Evolutionary conservation across 1,284 basidiomycete genomes (phyloP).

Genomic region (Sporisorium sorghi): DNA sequence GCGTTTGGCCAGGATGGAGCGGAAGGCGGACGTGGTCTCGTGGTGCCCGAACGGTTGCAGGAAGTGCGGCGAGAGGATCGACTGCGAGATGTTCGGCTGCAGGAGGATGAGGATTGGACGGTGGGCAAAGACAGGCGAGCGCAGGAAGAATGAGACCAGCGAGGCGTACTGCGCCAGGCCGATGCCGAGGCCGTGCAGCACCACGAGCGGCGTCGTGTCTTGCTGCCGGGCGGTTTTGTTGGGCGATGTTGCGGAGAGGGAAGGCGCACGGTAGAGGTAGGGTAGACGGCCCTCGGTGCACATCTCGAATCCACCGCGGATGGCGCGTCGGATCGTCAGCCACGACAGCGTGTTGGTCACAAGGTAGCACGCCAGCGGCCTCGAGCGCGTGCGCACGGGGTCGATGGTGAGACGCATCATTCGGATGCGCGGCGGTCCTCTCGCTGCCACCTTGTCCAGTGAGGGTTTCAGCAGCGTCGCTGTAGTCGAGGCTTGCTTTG

Average conservation of each 20-base stretch:
- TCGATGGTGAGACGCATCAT: constrained; percentile 68
- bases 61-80: constrained; percentile 55
- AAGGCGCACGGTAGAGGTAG: constrained; percentile 59
- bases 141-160: constrained; percentile 41
- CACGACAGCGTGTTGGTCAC: constrained; percentile 38
- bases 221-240: not conserved
- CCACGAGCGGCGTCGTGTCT: constrained; percentile 48
- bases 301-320: constrained; percentile 45
- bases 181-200: constrained; percentile 64
- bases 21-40: constrained; percentile 54
- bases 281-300: constrained; percentile 41
- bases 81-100: constrained; percentile 64
- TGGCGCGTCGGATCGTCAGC: constrained; percentile 31
- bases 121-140: constrained; percentile 22
- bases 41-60: constrained; percentile 57
- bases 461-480: constrained; percentile 14
- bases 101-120: constrained; percentile 63
- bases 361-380: constrained; percentile 51
- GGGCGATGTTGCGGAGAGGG: constrained; percentile 9
- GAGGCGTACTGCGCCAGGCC: constrained; percentile 56
- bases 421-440: constrained; percentile 20
- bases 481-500: constrained; percentile 2
- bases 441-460: constrained; percentile 3
- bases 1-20: constrained; percentile 38
- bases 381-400: constrained; percentile 52